phyloP scores from a whole-genome alignment of 345 rosid genomes.

The Salix udensis region DNA sequence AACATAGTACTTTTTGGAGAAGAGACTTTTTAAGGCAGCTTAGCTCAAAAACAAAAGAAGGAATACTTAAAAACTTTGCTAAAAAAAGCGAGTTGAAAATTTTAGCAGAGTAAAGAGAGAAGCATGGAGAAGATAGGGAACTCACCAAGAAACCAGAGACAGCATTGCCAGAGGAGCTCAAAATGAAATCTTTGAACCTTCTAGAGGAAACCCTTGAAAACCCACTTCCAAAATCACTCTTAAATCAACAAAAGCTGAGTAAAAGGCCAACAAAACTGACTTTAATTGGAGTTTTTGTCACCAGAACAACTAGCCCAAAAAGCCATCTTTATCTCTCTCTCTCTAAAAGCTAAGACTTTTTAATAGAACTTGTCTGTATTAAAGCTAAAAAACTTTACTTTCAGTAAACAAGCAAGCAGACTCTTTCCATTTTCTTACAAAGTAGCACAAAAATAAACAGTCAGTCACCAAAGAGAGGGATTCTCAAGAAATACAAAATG shows the following conservation, averaged over 20 bases:
- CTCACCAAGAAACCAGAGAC: constrained; percentile 38
- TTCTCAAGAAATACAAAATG: not conserved
- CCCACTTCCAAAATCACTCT: constrained; percentile 34
- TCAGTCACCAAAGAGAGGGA: not conserved
- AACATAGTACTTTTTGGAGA: not conserved
- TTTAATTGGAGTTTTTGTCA: constrained; percentile 23
- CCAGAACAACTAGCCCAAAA: not conserved
- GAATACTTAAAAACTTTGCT: not conserved
- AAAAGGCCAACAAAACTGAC: constrained; percentile 30
- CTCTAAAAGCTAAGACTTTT: not conserved
- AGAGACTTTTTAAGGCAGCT: not conserved
- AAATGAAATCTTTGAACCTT: constrained; percentile 15
- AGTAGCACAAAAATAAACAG: not conserved
- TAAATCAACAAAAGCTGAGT: constrained; percentile 18
- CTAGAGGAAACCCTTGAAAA: constrained; percentile 14
- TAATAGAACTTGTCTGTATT: not conserved
- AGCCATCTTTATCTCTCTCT: not conserved
- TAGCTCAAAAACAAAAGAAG: not conserved
- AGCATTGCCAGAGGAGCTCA: constrained; percentile 38
- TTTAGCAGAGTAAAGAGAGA: not conserved
- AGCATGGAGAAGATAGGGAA: constrained; percentile 2
- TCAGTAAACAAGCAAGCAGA: not conserved
- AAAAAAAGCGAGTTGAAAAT: not conserved
- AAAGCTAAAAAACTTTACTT: constrained; percentile 5
- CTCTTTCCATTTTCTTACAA: not conserved